These are phyloP conservation scores for Ganoderma boninense DNA, from an alignment of 1,284 basidiomycete genomes.

Conservation along the genomic window DNA sequence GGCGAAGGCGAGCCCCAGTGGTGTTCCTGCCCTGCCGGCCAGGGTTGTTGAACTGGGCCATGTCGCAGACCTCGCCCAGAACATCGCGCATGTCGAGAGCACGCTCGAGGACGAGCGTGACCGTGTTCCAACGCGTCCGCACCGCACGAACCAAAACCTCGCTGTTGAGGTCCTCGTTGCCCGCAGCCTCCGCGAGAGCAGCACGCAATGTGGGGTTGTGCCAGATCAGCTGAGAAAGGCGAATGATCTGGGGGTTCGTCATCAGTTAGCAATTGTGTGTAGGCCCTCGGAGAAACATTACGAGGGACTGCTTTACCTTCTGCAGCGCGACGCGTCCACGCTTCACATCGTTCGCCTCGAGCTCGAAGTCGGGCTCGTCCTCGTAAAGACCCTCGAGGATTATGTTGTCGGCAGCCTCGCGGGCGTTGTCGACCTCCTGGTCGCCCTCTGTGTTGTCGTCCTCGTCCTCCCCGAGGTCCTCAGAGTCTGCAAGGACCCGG, in stretches of 20 bases:
- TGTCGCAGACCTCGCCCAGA: conserved; percentile 19
- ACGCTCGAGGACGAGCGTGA: conserved; percentile 26
- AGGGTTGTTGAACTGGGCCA: conserved; percentile 17
- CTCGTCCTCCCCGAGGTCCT: too few relatives aligned
- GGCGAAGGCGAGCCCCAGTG: neutral
- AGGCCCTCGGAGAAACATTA: too few relatives aligned
- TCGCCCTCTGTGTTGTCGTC: conserved; percentile 6
- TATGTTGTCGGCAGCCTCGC: neutral
- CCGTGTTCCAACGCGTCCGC: conserved; percentile 35
- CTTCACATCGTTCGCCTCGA: neutral
- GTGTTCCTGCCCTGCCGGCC: too few relatives aligned
- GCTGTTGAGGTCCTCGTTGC: conserved; percentile 3
- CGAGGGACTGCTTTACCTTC: too few relatives aligned
- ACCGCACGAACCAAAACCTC: conserved; percentile 30
- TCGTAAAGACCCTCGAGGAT: conserved; percentile 2
- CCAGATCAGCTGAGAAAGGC: conserved; percentile 18
- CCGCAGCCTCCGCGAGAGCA: conserved; percentile 20
- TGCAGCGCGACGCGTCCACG: conserved; percentile 5
- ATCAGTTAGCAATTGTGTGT: too few relatives aligned
- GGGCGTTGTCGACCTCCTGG: neutral
- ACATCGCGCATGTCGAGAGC: conserved; percentile 25
- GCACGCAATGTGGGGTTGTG: conserved; percentile 23
- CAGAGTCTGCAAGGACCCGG: too few relatives aligned
- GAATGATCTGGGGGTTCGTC: conserved; percentile 19
- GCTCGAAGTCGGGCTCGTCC: conserved; percentile 8